phyloP scores from a whole-genome alignment of 371 early-diverging fungal species.

The Batkoa obscura region DNA sequence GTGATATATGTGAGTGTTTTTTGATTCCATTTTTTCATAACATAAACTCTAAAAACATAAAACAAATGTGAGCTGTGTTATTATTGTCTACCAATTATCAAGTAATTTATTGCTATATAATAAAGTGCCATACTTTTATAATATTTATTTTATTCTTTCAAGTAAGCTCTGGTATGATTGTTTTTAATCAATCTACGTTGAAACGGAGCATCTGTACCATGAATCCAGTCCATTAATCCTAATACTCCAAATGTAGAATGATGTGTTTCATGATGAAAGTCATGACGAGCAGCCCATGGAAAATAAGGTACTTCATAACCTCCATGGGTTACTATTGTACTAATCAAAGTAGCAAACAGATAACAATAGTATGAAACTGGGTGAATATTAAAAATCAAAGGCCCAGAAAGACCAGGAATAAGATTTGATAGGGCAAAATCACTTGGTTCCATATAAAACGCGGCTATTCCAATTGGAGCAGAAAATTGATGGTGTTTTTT shows the following conservation, averaged over 20 bases:
- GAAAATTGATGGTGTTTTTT: slow-evolving; percentile 37
- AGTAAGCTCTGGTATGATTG: no score
- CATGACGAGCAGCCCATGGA: slow-evolving; percentile 28
- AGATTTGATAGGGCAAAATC: slow-evolving; percentile 28
- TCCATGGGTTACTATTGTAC: slow-evolving; percentile 36
- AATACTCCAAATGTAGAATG: slow-evolving; percentile 32
- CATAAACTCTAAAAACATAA: no score
- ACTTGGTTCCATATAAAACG: slow-evolving; percentile 30
- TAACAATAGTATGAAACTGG: slow-evolving; percentile 22
- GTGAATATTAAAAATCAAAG: slow-evolving; percentile 26
- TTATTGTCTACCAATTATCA: no score
- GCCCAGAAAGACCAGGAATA: slow-evolving; percentile 25
- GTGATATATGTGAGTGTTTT: no score
- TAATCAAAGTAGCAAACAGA: slow-evolving; percentile 15
- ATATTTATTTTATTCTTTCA: no score
- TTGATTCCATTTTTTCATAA: no score
- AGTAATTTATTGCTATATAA: no score
- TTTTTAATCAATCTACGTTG: not conserved
- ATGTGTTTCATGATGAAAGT: slow-evolving; percentile 46
- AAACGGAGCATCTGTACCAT: slow-evolving; percentile 16
- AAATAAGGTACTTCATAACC: slow-evolving; percentile 34
- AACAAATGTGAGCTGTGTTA: no score
- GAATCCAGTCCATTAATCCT: slow-evolving; percentile 21
- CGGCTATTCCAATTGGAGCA: slow-evolving; percentile 32
- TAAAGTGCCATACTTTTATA: no score